A percentile compares a stretch with the other conserved stretches of the same genome.
Evolutionary conservation across 2,329 filamentous ascomycete genomes (phyloP).

Genomic region (Fusarium sambucinum): DNA sequence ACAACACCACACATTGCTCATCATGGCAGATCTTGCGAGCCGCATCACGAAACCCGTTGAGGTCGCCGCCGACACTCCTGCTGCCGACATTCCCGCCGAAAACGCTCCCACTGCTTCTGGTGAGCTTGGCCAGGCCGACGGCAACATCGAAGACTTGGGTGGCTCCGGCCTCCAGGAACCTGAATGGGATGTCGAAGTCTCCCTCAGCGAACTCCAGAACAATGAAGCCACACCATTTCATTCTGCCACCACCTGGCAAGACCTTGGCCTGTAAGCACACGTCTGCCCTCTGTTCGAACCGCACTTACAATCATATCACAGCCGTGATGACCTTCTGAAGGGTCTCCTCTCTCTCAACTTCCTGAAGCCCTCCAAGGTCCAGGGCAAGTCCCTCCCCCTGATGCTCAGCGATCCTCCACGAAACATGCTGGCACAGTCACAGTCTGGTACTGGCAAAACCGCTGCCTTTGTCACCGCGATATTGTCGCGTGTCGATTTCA

Average conservation of each 20-base stretch:
- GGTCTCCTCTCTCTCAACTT: conserved; percentile 87
- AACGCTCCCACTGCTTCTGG: conserved; percentile 36
- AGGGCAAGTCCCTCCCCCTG: conserved; percentile 92
- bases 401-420: conserved; percentile 86
- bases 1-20: conserved; percentile 20
- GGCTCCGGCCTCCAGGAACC: conserved; percentile 74
- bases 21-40: conserved; percentile 64
- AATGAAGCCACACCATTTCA: conserved; percentile 89
- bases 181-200: conserved; percentile 90
- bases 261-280: conserved; percentile 78
- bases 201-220: conserved; percentile 87
- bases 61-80: conserved; percentile 38
- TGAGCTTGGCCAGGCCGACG: conserved; percentile 55
- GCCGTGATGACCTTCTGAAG: conserved; percentile 72
- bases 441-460: conserved; percentile 98
- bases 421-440: conserved; percentile 98
- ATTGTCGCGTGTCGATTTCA: conserved; percentile 85
- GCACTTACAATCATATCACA: conserved; percentile 33
- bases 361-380: conserved; percentile 96
- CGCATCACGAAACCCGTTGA: conserved; percentile 62
- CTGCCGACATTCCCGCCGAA: conserved; percentile 36
- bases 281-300: neutral
- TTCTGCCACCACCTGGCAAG: conserved; percentile 85
- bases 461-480: conserved; percentile 96
- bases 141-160: conserved; percentile 52